phyloP scores from a whole-genome alignment of 345 rosid species.

The Syzygium aqueum region DNA sequence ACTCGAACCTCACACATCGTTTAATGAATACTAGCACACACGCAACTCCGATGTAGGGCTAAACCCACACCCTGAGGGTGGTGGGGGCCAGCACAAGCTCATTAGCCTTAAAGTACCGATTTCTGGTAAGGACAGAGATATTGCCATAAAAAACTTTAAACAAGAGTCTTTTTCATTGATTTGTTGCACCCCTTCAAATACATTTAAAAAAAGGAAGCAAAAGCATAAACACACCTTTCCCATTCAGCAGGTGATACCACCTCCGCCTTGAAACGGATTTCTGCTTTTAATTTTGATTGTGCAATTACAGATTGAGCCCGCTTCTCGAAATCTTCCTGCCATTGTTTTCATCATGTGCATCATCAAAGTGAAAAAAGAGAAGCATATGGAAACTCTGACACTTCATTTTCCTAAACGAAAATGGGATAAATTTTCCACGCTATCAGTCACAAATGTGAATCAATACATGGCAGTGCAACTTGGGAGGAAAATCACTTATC shows the following conservation, averaged over 20 bases:
- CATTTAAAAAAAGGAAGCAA: background rate
- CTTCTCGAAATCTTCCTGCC: conserved; percentile 83
- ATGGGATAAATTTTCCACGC: background rate
- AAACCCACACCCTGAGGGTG: background rate
- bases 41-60: background rate
- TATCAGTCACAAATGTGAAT: background rate
- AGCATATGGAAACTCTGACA: background rate
- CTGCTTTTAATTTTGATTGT: conserved; percentile 82
- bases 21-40: background rate
- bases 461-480: background rate
- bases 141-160: background rate
- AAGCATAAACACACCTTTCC: conserved; percentile 64
- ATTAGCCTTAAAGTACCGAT: background rate
- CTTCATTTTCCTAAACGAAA: background rate
- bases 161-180: background rate
- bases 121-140: background rate
- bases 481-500: background rate
- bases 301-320: conserved; percentile 71
- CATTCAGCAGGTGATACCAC: conserved; percentile 69
- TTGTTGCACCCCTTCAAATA: background rate
- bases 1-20: background rate
- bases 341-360: background rate
- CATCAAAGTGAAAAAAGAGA: background rate
- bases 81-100: background rate
- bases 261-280: conserved; percentile 73